Conservation (phyloP, 73 alveolate species). For the Paramecium sexaurelia region DNA sequence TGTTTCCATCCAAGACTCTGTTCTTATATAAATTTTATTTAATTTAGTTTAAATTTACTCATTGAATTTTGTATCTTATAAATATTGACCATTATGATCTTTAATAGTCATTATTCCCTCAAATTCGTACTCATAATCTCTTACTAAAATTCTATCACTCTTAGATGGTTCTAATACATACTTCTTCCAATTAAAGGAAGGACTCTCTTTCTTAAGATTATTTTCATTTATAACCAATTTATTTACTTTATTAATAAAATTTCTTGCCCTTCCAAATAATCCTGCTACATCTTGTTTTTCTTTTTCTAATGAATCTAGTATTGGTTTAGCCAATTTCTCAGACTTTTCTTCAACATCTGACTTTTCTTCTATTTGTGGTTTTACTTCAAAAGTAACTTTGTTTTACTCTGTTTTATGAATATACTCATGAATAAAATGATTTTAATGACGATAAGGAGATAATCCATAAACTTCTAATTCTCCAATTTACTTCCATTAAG, state of each 20-base stretch:
- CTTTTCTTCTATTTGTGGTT: background rate
- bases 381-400: background rate
- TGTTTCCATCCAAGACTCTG: slow-evolving; percentile 48
- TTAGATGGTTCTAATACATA: slow-evolving; percentile 43
- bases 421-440: slow-evolving; percentile 37
- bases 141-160: background rate
- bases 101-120: slow-evolving; percentile 9
- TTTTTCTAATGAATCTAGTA: slow-evolving; percentile 21
- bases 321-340: slow-evolving; percentile 36
- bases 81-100: background rate
- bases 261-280: background rate
- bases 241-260: slow-evolving; percentile 8
- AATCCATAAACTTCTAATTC: slow-evolving; percentile 38
- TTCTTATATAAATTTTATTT: slow-evolving; percentile 31
- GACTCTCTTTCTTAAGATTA: background rate
- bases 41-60: background rate
- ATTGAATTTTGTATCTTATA: background rate
- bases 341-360: background rate
- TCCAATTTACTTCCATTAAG: slow-evolving; percentile 22
- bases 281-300: background rate
- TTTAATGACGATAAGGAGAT: slow-evolving; percentile 46
- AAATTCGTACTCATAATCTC: slow-evolving; percentile 50
- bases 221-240: background rate
- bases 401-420: background rate
- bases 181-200: background rate